Evolutionary conservation across 306 rosid species (phyloP), one percentile per base, ranked within the genome.

Genomic region (Luffa acutangula): DNA sequence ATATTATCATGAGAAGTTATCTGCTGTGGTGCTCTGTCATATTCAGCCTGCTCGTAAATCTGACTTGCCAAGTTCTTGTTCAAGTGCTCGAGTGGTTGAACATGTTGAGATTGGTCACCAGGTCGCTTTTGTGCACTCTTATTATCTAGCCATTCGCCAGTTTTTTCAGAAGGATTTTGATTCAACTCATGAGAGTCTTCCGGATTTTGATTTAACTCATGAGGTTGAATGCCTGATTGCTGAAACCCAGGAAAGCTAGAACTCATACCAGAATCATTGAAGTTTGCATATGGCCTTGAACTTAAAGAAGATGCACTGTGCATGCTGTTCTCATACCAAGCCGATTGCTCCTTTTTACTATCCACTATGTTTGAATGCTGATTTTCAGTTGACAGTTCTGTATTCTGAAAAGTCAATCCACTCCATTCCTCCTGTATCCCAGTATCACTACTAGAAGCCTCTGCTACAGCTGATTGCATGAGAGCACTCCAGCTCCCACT

Each of bases 401-500:
- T 86, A 77, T 88, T 88, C 79, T 88, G 89, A 82, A 86, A 86
- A n/a, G 89, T 84, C 78, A 88, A 79, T 59, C 91, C 91, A 86
- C 91, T 88, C 91, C 91, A 88, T 83, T 88, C 91, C 67, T 88
- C 91, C 64, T 86, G 91, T 41, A 81, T 72, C 71, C 88, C 89
- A 9, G 91, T 86, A 81, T 88, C 91, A 80, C 86, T 88, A 81
- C 91, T 88, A 64, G 89, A 88, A 84, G 90, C 90, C 84, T 88
- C 91, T 49, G 88, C 91, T 49, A 88, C 91, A 81, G 91, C 91
- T 57, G 89, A 88, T 82, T 86, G 91, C 91, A 88, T 88, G 65
- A 88, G 91, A 34, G 91, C 91, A 48, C 91, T 88, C 91, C 91
- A 88, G 84, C 89, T 88, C 33, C 89, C 89, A 59, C 89, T 87